phyloP scores from a whole-genome alignment of 371 early-diverging fungal genomes.

The Actinomortierella wolfii region DNA sequence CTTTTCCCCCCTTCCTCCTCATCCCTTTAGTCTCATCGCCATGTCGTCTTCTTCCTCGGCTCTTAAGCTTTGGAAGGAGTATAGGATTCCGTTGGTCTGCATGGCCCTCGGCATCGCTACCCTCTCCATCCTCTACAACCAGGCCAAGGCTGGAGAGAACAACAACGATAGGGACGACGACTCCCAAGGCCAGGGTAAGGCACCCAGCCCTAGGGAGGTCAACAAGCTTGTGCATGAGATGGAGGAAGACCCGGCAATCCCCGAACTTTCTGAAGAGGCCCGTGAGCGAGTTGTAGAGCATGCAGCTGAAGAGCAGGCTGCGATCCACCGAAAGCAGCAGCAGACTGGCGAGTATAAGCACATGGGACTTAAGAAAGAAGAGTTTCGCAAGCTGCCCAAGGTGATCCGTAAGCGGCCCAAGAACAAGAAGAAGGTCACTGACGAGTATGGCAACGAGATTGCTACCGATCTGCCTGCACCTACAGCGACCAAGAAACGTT shows the following conservation, averaged over 20 bases:
- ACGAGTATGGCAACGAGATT: not conserved
- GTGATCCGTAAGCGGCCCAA: constrained; percentile 46
- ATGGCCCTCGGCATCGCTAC: constrained; percentile 43
- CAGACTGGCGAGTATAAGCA: constrained; percentile 27
- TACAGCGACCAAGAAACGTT: not conserved
- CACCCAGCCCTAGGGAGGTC: too few relatives aligned
- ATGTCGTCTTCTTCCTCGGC: constrained; percentile 27
- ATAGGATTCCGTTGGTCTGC: constrained; percentile 42
- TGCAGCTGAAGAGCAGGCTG: not conserved
- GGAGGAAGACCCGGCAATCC: constrained; percentile 37
- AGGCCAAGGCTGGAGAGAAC: too few relatives aligned
- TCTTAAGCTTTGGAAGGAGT: constrained; percentile 44
- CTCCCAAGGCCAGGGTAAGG: too few relatives aligned
- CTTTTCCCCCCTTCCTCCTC: not conserved
- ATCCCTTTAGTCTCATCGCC: not conserved
- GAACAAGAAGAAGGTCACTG: constrained; percentile 23
- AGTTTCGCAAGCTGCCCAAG: constrained; percentile 35
- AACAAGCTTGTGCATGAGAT: constrained; percentile 16
- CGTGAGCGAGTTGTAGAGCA: constrained; percentile 11
- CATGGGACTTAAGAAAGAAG: constrained; percentile 42
- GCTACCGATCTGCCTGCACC: constrained; percentile 1
- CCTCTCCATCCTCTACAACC: constrained; percentile 20
- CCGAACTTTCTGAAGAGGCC: constrained; percentile 15
- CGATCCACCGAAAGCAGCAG: constrained; percentile 16
- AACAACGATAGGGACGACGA: too few relatives aligned